Base-by-base conservation (phyloP, 768 basidiomycete genomes). In the Tricholoma hemisulphureum region DNA sequence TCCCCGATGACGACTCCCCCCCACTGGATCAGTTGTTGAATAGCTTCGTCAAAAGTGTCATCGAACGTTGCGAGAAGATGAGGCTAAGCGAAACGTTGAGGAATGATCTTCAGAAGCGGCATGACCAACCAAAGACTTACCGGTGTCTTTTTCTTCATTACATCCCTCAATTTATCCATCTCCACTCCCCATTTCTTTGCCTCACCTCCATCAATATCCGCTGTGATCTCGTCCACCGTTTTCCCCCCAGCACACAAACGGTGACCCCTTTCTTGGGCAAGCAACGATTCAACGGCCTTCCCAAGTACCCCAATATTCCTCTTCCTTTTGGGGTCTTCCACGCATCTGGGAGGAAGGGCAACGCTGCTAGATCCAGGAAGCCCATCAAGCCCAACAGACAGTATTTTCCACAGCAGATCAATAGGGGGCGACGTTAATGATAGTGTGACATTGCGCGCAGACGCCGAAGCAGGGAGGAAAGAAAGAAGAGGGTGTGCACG, bases 301-400 rank as follows among this genome's bases (percentile, higher is more conserved):
- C 89, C 93, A 55, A 95, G 74, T 20, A 75, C 80, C 32, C 90
- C 90, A 46, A 94, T 89, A 62, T 87, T 79, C 54, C 78, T 73
- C 73, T 86, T 91, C 67, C 91, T 77, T 66, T 76, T 83, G 54
- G 89, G 89, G 72, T 94, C 91, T 73, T 88, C 87, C 50, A 85
- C 74, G 67, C 92, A 94, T 46, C 82, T 78, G 37, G 89, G 88
- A 23, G 91, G 84, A 52, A 94, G 77, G 20, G 85, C 89, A 37
- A 93, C 79, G 58, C 88, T 83, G n/a, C 91, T 89, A 21, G 91
- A 72, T 29, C 84, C 82, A 20, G 91, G 92, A 50, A 93, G 68
- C 28, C 92, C 92, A 71, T 93, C 80, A 46, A 84, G 72, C 9
- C 77, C 57, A 45, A 66, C 62, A 37, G 78, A 79, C 55, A 87